These are phyloP conservation scores for Aschersonia sp. DNA, from an alignment of 2,329 filamentous ascomycete species.

Conservation along the genomic window DNA sequence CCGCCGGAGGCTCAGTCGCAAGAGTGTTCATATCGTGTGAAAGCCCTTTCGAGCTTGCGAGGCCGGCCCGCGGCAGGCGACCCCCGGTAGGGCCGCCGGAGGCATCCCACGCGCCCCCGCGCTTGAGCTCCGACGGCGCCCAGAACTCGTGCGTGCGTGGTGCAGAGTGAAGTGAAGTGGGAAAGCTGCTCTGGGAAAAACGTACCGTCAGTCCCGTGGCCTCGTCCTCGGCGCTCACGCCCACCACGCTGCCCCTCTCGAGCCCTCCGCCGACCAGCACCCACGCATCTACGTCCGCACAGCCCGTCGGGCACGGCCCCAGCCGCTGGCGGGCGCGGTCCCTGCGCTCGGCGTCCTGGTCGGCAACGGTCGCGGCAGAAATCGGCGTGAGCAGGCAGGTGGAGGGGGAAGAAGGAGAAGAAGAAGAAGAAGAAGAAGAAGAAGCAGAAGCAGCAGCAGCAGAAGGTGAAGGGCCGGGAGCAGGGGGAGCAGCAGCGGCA, in stretches of 20 bases:
- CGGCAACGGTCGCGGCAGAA: constrained; percentile 26
- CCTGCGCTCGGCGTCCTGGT: constrained; percentile 21
- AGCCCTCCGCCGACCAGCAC: constrained; percentile 30
- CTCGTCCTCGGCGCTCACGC: constrained; percentile 37
- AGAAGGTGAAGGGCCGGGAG: no score
- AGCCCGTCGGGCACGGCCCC: constrained; percentile 26
- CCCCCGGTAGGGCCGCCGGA: no score
- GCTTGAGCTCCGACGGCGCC: no score
- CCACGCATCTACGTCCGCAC: constrained; percentile 30
- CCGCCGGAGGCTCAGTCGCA: no score
- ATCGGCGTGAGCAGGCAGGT: constrained; percentile 27
- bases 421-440: no score
- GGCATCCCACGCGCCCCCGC: no score
- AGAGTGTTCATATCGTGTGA: no score
- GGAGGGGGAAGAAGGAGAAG: constrained; percentile 22
- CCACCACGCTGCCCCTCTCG: constrained; percentile 35
- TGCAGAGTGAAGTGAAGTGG: no score
- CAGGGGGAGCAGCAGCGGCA: no score
- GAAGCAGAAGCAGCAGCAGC: no score
- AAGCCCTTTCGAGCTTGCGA: no score
- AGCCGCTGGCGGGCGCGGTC: constrained; percentile 11
- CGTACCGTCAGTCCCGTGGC: constrained; percentile 29
- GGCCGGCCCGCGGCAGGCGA: no score
- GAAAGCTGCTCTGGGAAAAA: background rate
- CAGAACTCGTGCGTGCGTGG: background rate